Conservation (phyloP, 345 rosid species). For the Anastatica hierochuntica region DNA sequence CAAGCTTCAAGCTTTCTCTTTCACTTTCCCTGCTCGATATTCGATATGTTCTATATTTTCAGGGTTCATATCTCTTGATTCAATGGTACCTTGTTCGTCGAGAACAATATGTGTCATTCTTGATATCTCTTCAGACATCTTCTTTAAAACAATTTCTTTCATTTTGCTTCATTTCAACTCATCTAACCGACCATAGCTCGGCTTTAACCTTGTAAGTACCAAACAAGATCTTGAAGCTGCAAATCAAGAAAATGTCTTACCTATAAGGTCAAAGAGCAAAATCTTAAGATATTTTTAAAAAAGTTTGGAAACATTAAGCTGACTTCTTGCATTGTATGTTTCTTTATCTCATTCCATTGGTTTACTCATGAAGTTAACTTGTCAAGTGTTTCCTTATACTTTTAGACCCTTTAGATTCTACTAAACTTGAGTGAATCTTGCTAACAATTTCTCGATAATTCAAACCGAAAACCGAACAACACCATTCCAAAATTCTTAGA, state of each 20-base stretch:
- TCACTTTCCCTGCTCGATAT: constrained; percentile 59
- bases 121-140: constrained; percentile 73
- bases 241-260: not conserved
- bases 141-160: constrained; percentile 89
- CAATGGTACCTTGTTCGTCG: constrained; percentile 50
- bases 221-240: constrained; percentile 95
- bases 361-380: constrained; percentile 35
- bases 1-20: constrained; percentile 91
- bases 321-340: constrained; percentile 82
- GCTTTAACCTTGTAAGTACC: constrained; percentile 35
- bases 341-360: constrained; percentile 51
- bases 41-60: constrained; percentile 56
- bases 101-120: constrained; percentile 73
- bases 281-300: not conserved
- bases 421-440: constrained; percentile 49
- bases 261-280: not conserved
- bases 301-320: not conserved
- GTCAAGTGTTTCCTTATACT: constrained; percentile 48
- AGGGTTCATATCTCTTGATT: constrained; percentile 64
- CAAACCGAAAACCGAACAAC: constrained; percentile 67
- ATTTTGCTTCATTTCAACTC: constrained; percentile 83
- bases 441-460: constrained; percentile 36
- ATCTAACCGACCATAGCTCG: constrained; percentile 77
- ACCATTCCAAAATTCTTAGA: constrained; percentile 33
- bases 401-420: constrained; percentile 39